These are phyloP conservation scores for Sanghuangporus weigelae DNA, from an alignment of 1,284 basidiomycete species.

Conservation along the genomic window DNA sequence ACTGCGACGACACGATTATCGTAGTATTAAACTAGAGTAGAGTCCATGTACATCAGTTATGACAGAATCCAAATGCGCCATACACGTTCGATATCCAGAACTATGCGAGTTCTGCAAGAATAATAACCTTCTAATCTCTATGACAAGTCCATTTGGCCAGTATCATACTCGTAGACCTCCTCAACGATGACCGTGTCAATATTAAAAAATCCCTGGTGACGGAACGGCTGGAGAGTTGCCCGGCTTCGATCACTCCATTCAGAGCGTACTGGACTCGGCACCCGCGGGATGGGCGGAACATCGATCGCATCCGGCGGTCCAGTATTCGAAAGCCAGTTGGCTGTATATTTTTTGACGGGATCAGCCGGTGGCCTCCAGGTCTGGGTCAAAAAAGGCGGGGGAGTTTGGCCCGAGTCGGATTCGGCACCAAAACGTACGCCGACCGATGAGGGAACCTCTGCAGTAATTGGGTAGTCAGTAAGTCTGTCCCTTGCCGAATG, in stretches of 20 bases:
- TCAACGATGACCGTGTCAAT: not conserved
- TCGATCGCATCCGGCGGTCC: not conserved
- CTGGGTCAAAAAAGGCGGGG: not conserved
- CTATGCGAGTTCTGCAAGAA: not conserved
- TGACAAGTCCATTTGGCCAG: not conserved
- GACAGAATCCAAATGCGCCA: not conserved
- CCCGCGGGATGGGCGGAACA: not conserved
- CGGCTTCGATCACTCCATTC: slow-evolving; percentile 15
- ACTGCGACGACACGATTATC: not conserved
- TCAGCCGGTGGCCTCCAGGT: not conserved
- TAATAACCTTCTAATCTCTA: not conserved
- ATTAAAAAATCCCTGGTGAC: slow-evolving; percentile 3
- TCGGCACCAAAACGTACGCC: slow-evolving; percentile 6
- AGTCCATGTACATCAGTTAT: not conserved
- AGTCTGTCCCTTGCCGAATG: not conserved
- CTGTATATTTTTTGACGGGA: not conserved
- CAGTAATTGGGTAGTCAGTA: not conserved
- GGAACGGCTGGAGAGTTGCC: not conserved
- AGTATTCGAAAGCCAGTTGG: not conserved
- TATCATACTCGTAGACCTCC: slow-evolving; percentile 3
- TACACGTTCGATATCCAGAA: not conserved
- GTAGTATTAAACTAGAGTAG: not conserved
- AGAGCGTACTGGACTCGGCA: slow-evolving; percentile 13
- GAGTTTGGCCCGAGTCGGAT: slow-evolving; percentile 2
- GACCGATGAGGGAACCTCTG: slow-evolving; percentile 4